phyloP scores from a whole-genome alignment of 306 rosid species.

The Vigna radiata region DNA sequence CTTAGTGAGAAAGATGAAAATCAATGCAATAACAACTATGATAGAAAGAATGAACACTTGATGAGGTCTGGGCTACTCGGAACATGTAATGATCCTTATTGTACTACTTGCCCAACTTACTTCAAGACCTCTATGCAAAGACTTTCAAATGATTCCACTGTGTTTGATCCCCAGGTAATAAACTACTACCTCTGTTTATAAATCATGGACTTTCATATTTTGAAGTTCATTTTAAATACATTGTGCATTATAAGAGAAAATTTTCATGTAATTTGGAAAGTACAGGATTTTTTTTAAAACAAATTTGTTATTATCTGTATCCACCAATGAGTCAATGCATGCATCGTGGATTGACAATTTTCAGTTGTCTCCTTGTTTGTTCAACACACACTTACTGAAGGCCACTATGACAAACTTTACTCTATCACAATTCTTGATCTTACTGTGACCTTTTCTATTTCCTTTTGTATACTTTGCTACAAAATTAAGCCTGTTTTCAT shows the following conservation, averaged over 20 bases:
- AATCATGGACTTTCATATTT: slow-evolving; percentile 9
- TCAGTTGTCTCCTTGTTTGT: background rate
- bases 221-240: background rate
- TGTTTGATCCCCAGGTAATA: slow-evolving; percentile 67
- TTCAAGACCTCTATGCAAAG: slow-evolving; percentile 60
- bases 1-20: slow-evolving; percentile 36
- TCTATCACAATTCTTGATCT: slow-evolving; percentile 14
- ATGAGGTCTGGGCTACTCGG: slow-evolving; percentile 84
- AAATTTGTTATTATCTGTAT: background rate
- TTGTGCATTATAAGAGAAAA: too few species aligned
- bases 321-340: background rate
- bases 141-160: slow-evolving; percentile 44
- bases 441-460: slow-evolving; percentile 31
- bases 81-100: slow-evolving; percentile 89
- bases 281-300: background rate
- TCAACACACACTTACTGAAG: background rate
- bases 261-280: background rate
- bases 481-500: background rate
- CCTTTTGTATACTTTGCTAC: background rate
- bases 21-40: slow-evolving; percentile 50
- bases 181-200: background rate
- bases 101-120: slow-evolving; percentile 84
- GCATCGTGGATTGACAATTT: background rate
- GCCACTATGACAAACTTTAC: background rate
- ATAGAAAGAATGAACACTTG: slow-evolving; percentile 66